phyloP scores from a whole-genome alignment of 495 filamentous ascomycete genomes.

The Gamarada debralockiae region DNA sequence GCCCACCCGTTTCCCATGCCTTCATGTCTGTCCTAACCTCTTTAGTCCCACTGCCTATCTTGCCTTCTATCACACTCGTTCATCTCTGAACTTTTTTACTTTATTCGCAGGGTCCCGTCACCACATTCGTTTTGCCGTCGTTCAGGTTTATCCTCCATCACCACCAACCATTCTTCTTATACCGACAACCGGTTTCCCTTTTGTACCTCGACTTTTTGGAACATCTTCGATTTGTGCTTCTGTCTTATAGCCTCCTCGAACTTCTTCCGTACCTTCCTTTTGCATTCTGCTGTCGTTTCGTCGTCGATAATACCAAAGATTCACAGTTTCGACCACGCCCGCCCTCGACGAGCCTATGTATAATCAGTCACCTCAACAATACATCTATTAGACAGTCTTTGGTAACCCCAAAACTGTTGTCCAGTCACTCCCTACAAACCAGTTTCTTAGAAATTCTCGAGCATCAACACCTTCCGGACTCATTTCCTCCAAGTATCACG shows the following conservation, averaged over 20 bases:
- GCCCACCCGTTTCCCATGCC: conserved; percentile 22
- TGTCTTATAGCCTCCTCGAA: conserved; percentile 16
- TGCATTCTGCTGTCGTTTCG: conserved; percentile 20
- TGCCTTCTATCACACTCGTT: conserved; percentile 21
- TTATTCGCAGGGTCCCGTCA: conserved; percentile 28
- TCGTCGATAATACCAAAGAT: conserved; percentile 11
- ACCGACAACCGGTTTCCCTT: conserved; percentile 24
- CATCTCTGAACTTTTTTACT: conserved; percentile 17
- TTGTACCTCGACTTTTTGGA: conserved; percentile 22
- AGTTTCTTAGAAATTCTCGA: conserved; percentile 8
- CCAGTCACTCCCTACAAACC: conserved; percentile 24
- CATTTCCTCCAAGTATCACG: not conserved
- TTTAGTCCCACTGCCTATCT: conserved; percentile 21
- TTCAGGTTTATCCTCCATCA: conserved; percentile 22
- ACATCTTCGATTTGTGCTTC: conserved; percentile 24
- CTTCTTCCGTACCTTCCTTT: conserved; percentile 29
- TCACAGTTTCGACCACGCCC: conserved; percentile 6
- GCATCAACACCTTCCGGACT: conserved; percentile 1
- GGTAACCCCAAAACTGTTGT: conserved; percentile 23
- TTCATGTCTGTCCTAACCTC: conserved; percentile 6
- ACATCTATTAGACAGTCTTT: conserved; percentile 27
- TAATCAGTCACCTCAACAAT: conserved; percentile 20
- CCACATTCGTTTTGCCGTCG: conserved; percentile 17
- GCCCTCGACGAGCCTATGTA: conserved; percentile 21
- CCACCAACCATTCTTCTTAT: conserved; percentile 23